phyloP scores from a whole-genome alignment of 208 protist genomes.

The Acanthamoeba healyi region DNA sequence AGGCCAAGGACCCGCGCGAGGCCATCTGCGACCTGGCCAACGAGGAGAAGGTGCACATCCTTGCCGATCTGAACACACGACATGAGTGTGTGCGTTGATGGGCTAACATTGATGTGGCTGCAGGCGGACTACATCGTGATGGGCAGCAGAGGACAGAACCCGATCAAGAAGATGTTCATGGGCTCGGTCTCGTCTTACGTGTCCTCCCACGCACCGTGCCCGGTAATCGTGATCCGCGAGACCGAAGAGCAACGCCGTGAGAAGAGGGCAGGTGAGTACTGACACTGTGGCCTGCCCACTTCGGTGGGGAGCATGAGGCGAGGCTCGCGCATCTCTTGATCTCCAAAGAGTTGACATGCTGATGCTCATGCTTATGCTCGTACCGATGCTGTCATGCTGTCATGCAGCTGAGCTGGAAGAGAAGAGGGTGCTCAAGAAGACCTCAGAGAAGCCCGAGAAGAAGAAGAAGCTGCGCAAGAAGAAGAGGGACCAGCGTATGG shows the following conservation, averaged over 20 bases:
- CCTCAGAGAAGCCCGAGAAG: neutral
- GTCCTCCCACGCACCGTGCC: conserved; percentile 18
- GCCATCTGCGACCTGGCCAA: conserved; percentile 28
- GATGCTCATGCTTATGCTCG: neutral
- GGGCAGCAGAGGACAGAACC: conserved; percentile 11
- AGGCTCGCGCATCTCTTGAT: neutral
- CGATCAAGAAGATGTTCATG: conserved; percentile 6
- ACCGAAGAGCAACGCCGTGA: conserved; percentile 36
- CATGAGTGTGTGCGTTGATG: too few relatives aligned
- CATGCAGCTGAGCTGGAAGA: neutral
- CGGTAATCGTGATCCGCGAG: conserved; percentile 38
- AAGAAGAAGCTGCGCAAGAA: neutral
- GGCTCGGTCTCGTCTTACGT: conserved; percentile 28
- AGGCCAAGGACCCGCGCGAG: conserved; percentile 14
- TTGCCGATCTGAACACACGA: too few relatives aligned
- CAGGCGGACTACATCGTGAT: conserved; percentile 47
- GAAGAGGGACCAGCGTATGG: neutral
- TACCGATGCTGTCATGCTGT: neutral
- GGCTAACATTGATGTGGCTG: neutral
- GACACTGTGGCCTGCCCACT: neutral
- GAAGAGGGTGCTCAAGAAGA: neutral
- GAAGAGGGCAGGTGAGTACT: conserved; percentile 8
- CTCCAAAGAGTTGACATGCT: neutral
- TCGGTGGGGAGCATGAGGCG: too few relatives aligned
- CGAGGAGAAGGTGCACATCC: neutral